Evolutionary conservation across 1,284 basidiomycete genomes (phyloP).

Genomic region (Violaceomyces palustris): DNA sequence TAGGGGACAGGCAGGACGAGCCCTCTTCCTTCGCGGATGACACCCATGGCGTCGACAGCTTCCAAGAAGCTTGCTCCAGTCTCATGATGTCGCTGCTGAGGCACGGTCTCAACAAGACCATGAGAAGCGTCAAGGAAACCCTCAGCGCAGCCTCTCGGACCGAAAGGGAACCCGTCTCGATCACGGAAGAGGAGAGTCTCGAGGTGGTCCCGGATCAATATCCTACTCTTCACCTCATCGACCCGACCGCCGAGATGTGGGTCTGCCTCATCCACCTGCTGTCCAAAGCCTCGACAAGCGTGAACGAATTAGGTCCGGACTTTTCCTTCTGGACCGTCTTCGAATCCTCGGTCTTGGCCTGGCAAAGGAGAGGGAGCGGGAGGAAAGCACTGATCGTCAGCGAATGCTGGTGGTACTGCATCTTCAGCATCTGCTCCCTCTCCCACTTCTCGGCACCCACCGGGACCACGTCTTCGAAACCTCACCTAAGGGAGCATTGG

Average conservation of each 20-base stretch:
- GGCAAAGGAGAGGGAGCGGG: slow-evolving; percentile 55
- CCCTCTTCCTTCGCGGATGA: neutral
- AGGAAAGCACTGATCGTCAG: slow-evolving; percentile 55
- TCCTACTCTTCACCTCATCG: slow-evolving; percentile 54
- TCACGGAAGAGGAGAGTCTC: neutral
- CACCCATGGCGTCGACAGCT: slow-evolving; percentile 3
- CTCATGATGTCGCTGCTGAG: slow-evolving; percentile 35
- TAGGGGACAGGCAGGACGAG: slow-evolving; percentile 51
- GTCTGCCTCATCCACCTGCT: slow-evolving; percentile 65
- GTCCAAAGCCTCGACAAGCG: slow-evolving; percentile 13
- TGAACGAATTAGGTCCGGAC: slow-evolving; percentile 6
- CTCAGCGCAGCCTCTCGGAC: slow-evolving; percentile 3
- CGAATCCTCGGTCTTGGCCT: slow-evolving; percentile 28
- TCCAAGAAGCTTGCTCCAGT: slow-evolving; percentile 11
- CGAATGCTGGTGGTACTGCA: slow-evolving; percentile 63
- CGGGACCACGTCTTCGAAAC: slow-evolving; percentile 58
- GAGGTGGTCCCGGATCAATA: slow-evolving; percentile 1
- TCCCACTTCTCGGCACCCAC: slow-evolving; percentile 68
- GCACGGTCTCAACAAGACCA: slow-evolving; percentile 31
- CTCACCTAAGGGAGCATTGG: slow-evolving; percentile 66
- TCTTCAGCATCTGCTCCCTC: slow-evolving; percentile 68
- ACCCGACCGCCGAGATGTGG: slow-evolving; percentile 68
- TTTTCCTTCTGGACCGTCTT: slow-evolving; percentile 30
- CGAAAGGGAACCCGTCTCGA: too few species aligned
- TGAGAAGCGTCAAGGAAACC: slow-evolving; percentile 8